Percentiles rank a stretch among this genome's conserved stretches.
Conservation (phyloP, 2,329 filamentous ascomycete genomes). For the Cephalotrichum gorgonifer region DNA sequence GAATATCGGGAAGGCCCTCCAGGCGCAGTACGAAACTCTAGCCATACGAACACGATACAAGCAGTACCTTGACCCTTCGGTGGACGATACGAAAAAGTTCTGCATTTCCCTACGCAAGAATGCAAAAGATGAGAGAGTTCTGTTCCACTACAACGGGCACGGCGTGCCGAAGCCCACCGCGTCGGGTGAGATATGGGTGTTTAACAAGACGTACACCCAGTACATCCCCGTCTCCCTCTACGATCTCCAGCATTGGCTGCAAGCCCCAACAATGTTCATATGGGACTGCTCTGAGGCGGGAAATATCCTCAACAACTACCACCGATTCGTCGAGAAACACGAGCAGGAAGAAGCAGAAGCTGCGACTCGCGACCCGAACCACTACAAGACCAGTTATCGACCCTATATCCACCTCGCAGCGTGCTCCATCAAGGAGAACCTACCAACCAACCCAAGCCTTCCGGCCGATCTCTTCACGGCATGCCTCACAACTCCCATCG, state of each 20-base stretch:
- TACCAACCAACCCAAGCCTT: constrained; percentile 87
- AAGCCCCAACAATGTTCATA: constrained; percentile 89
- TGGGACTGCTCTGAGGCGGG: constrained; percentile 97
- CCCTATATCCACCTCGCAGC: constrained; percentile 84
- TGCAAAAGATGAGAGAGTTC: constrained; percentile 87
- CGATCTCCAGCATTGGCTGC: constrained; percentile 90
- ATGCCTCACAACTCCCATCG: constrained; percentile 92
- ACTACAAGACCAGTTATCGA: constrained; percentile 62
- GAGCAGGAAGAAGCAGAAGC: constrained; percentile 77
- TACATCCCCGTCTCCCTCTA: constrained; percentile 96
- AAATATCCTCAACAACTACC: constrained; percentile 91
- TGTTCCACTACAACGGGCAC: constrained; percentile 99
- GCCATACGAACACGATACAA: constrained; percentile 96
- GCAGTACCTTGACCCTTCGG: constrained; percentile 89
- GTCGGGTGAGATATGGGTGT: constrained; percentile 98
- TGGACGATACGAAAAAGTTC: constrained; percentile 96
- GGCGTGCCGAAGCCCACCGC: constrained; percentile 92
- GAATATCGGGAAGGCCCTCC: constrained; percentile 91
- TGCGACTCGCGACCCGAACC: constrained; percentile 66
- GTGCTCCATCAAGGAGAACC: constrained; percentile 79
- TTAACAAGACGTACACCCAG: constrained; percentile 97
- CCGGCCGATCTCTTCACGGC: constrained; percentile 94
- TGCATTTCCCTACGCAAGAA: constrained; percentile 82
- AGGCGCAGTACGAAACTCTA: constrained; percentile 90
- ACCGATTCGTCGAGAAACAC: constrained; percentile 90